Conservation (phyloP, 352 stramenopile genomes). For the Phytophthora tubulina region DNA sequence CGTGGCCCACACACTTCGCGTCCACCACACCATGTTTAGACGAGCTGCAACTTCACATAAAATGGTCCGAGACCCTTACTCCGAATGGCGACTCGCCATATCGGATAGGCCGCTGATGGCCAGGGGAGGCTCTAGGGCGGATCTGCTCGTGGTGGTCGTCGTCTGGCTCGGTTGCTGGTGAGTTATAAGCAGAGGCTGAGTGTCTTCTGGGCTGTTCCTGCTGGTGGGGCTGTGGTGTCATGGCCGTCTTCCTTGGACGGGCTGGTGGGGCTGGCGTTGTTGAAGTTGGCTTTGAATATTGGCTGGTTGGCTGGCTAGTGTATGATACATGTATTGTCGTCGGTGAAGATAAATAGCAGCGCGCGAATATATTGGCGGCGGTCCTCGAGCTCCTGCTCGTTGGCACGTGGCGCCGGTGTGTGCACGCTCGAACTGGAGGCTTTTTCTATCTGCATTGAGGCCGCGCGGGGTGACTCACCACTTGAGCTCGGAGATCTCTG, state of each 20-base stretch:
- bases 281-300: background rate
- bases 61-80: constrained; percentile 7
- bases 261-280: background rate
- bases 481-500: constrained; percentile 32
- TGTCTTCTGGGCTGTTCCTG: too few relatives aligned
- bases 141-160: background rate
- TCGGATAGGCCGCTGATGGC: too few relatives aligned
- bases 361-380: constrained; percentile 15
- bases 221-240: too few relatives aligned
- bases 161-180: background rate
- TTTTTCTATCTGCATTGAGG: constrained; percentile 19
- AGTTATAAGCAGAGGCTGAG: too few relatives aligned
- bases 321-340: background rate
- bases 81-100: background rate
- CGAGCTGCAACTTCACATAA: constrained; percentile 33
- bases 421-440: too few relatives aligned
- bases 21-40: constrained; percentile 39
- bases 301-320: background rate
- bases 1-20: constrained; percentile 24
- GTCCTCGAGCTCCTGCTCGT: background rate
- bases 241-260: constrained; percentile 8
- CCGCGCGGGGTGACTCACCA: constrained; percentile 17
- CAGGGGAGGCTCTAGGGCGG: too few relatives aligned
- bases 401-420: too few relatives aligned
- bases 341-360: constrained; percentile 33